A percentile compares a stretch with the other conserved stretches of the same genome.
These are phyloP conservation scores for Albatrellus sp. DNA, from an alignment of 1,284 basidiomycete species.

Conservation along the genomic window DNA sequence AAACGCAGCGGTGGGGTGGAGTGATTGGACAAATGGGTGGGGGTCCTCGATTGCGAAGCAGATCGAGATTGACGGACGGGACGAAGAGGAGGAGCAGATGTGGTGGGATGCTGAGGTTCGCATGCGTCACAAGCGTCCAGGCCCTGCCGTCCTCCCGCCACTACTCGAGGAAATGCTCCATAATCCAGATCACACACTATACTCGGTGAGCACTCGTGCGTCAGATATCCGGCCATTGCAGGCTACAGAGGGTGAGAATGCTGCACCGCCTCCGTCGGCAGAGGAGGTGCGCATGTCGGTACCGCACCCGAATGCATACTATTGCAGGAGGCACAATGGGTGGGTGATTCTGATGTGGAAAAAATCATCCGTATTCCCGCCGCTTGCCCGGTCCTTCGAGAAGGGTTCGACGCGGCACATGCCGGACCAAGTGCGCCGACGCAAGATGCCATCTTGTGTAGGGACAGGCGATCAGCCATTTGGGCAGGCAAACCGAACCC, in stretches of 20 bases:
- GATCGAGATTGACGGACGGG: constrained; percentile 41
- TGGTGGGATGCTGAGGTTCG: constrained; percentile 54
- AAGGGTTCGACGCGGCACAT: constrained; percentile 25
- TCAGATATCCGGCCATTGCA: constrained; percentile 19
- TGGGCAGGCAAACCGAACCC: constrained; percentile 46
- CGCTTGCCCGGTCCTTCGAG: constrained; percentile 40
- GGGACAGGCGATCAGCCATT: constrained; percentile 33
- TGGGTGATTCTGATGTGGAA: constrained; percentile 67
- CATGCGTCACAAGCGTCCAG: constrained; percentile 36
- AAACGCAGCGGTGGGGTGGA: constrained; percentile 1
- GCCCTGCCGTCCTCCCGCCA: constrained; percentile 55
- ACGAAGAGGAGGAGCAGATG: constrained; percentile 39
- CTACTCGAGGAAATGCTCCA: constrained; percentile 52
- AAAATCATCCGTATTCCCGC: constrained; percentile 44
- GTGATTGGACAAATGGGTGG: constrained; percentile 12
- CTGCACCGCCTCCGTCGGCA: constrained; percentile 24
- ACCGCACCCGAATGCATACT: constrained; percentile 71
- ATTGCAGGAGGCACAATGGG: constrained; percentile 65
- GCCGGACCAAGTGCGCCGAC: constrained; percentile 41
- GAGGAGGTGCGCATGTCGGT: constrained; percentile 55
- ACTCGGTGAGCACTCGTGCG: constrained; percentile 38
- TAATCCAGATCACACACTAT: constrained; percentile 56
- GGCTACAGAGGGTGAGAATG: too few relatives aligned
- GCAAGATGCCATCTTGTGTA: constrained; percentile 36
- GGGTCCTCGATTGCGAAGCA: constrained; percentile 12